These are phyloP conservation scores for Pleurotus eryngii DNA, from an alignment of 768 basidiomycete species.

Conservation along the genomic window DNA sequence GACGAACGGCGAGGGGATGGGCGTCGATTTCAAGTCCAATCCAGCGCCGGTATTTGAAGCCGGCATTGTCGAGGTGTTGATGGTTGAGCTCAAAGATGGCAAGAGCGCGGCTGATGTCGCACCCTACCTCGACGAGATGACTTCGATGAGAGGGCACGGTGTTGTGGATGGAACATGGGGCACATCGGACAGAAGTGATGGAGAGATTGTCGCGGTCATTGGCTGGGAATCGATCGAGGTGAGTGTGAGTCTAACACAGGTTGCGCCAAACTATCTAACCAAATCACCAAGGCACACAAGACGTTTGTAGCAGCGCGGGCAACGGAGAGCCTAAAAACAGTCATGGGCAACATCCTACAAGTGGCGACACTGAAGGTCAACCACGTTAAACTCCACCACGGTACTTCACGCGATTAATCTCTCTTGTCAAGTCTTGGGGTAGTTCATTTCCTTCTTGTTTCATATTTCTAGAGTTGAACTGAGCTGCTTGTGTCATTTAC, in stretches of 20 bases:
- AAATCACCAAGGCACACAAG: neutral
- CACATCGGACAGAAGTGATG: neutral
- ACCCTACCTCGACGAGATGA: neutral
- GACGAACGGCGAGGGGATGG: neutral
- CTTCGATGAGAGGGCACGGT: neutral
- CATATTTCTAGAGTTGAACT: too few relatives aligned
- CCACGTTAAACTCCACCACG: too few relatives aligned
- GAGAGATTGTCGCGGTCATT: neutral
- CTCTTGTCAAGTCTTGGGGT: too few relatives aligned
- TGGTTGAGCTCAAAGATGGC: neutral
- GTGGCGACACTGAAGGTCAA: too few relatives aligned
- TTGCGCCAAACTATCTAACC: neutral
- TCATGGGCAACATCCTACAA: too few relatives aligned
- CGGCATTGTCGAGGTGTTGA: neutral
- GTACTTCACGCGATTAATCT: too few relatives aligned
- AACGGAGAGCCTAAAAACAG: neutral
- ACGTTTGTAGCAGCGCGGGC: neutral
- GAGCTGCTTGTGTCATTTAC: too few relatives aligned
- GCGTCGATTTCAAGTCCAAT: neutral
- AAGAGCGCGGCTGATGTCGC: neutral
- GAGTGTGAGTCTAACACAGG: neutral
- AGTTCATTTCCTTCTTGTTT: too few relatives aligned
- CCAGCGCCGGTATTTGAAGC: neutral
- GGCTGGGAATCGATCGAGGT: neutral
- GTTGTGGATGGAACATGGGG: neutral